Base-by-base conservation (phyloP, 257 asterid genomes). In the Ocimum tenuiflorum region DNA sequence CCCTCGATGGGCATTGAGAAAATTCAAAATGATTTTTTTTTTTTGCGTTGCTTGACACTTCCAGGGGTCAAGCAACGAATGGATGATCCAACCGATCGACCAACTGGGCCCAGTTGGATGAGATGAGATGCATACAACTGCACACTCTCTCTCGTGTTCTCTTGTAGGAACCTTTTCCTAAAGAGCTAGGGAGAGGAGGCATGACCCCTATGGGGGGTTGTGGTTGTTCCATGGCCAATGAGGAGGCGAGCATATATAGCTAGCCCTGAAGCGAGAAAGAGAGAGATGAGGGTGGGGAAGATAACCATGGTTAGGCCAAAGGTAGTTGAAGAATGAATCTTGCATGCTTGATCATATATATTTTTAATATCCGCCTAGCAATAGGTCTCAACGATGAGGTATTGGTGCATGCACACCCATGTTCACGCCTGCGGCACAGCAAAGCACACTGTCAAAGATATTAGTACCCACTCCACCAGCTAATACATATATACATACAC, bases 401-500 rank as follows among this genome's bases (percentile, higher is more conserved):
- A 87, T 76, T 29, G 90, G 85, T 67, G 91, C 83, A 23, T 77
- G 88, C 65, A 85, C 67, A 42, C 80, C 70, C 91, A 80, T 75
- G 72, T 78, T 84, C 75, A 91, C 76, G 94, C 97, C 97, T 91
- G 97, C 52, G 90, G 94, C 91, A 91, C 96, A 85, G 89, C 91
- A 86, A 91, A 86, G 72, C 95, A 85, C 70, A 91, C 96, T 91
- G 94, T 84, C 95, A 83, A 83, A 82, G 83, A 79, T 83, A 73
- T 80, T 80, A 88, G 95, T 80, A 81, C 46, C 46, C 60, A 48
- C 23, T 24, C 49, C 51, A 41, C 50, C 1, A 13, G 1, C 45
- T 4, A 2, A 2, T 31, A 31, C 36, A 31, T 31, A 31, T 31
- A 31, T 31, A 31, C 6, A 31, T 31, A 31, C 0, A 31, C 0